Conservation (phyloP, 495 filamentous ascomycete genomes). For the Tuber microsphaerosporum region DNA sequence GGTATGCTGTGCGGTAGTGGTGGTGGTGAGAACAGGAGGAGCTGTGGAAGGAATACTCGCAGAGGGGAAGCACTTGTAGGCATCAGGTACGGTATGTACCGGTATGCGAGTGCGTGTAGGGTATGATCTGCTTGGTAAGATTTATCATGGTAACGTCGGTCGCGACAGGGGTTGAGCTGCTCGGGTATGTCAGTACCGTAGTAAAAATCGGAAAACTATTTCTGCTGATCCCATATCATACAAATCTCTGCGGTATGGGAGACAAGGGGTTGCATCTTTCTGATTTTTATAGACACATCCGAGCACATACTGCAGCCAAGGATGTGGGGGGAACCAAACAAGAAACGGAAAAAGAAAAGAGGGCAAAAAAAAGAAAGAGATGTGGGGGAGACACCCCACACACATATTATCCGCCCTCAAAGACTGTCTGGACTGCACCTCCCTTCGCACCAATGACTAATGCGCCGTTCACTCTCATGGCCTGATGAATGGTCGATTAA, state of each 20-base stretch:
- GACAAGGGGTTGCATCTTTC: not conserved
- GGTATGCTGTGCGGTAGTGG: not conserved
- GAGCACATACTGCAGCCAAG: not conserved
- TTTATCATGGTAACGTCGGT: slow-evolving; percentile 11
- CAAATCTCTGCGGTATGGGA: not conserved
- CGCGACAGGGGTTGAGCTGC: not conserved
- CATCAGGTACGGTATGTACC: no score
- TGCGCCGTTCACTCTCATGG: not conserved
- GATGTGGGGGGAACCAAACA: slow-evolving; percentile 8
- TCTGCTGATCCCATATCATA: not conserved
- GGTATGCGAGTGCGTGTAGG: not conserved
- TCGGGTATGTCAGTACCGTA: not conserved
- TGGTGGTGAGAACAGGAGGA: not conserved
- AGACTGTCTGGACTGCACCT: not conserved
- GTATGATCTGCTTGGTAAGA: slow-evolving; percentile 22
- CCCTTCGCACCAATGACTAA: not conserved
- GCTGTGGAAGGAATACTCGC: no score
- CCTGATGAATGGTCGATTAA: not conserved
- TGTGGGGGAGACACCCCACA: not conserved
- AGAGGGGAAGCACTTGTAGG: not conserved
- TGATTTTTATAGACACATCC: not conserved
- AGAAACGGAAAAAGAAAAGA: not conserved
- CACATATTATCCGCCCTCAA: not conserved
- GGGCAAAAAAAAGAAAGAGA: not conserved
- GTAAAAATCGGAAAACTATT: not conserved